Evolutionary conservation across 139 green algal genomes (phyloP), one percentile per base, ranked within the genome.

Genomic region (Chlamydomonas sp.): DNA sequence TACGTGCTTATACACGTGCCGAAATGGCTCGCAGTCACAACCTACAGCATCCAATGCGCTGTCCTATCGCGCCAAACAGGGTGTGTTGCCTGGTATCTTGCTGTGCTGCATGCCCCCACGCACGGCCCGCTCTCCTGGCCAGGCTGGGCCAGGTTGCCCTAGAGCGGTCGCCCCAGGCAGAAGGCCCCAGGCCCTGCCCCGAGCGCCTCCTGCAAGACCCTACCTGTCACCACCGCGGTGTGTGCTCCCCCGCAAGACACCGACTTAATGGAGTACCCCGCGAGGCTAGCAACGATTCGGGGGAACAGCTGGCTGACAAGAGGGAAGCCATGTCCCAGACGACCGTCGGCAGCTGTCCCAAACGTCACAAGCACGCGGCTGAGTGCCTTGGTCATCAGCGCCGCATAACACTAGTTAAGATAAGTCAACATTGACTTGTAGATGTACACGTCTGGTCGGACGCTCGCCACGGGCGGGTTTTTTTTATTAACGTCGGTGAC

Each of bases 231-330:
- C 14, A 91, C 93, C 1, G 88, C 93, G 0, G 95, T 96, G 79
- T 97, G 95, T 1, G 95, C 95, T 2, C 93, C 95, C 18, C 95
- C 95, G 18, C 87, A 93, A 15, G 93, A 77, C 0, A 95, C 93
- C 20, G 85, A 6, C 18, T 83, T 84, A 4, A 92, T 79, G 20
- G 91, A 61, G 9, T 89, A 76, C 6, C 90, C 93, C 3, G 85
- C 64, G 17, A 96, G 84, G 1, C 82, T 86, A 1, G 85, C 75
- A 0, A 95, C 86, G 18, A 95, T 83, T 4, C 91, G 84, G 3
- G 88, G 87, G 57, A 89, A 94, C 10, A 88, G 71, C 74, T 91
- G 61, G 15, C 84, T 90, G 16, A 63, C 67, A 4, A 89, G 76
- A 2, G 73, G 72, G 2, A 90, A 75, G 72, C 90, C 93, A 18